These are phyloP conservation scores for Vicia villosa DNA, from an alignment of 306 rosid species.

Conservation along the genomic window DNA sequence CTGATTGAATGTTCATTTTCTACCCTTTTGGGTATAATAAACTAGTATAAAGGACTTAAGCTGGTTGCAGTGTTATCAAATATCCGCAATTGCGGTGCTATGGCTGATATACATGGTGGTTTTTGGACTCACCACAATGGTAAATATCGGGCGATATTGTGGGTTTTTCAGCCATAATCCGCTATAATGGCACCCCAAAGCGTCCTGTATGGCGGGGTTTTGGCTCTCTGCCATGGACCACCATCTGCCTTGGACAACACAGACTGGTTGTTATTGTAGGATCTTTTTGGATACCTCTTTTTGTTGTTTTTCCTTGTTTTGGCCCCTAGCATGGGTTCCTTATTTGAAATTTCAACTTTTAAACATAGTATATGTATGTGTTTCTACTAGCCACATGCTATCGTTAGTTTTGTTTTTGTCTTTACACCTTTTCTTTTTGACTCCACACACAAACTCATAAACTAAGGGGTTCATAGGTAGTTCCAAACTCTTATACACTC, in stretches of 20 bases:
- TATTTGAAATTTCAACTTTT: conserved; percentile 12
- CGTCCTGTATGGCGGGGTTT: no score
- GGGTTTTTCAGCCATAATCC: no score
- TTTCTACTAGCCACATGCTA: conserved; percentile 18
- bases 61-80: conserved; percentile 20
- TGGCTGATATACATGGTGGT: no score
- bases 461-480: conserved; percentile 3
- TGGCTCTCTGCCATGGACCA: no score
- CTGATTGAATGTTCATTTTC: conserved; percentile 16
- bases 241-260: no score
- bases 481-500: conserved; percentile 36
- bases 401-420: neutral
- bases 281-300: no score
- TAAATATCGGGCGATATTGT: no score
- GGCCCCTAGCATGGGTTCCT: conserved; percentile 13
- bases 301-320: conserved; percentile 26
- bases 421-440: conserved; percentile 14
- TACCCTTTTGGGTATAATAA: neutral
- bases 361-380: neutral
- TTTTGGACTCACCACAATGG: no score
- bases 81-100: no score
- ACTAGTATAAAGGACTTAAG: conserved; percentile 10
- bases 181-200: no score
- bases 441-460: conserved; percentile 1
- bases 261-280: conserved; percentile 21